Percentiles rank a stretch among this genome's conserved stretches.
phyloP scores from a whole-genome alignment of 2,329 filamentous ascomycete genomes.

The Orbilia javanica region DNA sequence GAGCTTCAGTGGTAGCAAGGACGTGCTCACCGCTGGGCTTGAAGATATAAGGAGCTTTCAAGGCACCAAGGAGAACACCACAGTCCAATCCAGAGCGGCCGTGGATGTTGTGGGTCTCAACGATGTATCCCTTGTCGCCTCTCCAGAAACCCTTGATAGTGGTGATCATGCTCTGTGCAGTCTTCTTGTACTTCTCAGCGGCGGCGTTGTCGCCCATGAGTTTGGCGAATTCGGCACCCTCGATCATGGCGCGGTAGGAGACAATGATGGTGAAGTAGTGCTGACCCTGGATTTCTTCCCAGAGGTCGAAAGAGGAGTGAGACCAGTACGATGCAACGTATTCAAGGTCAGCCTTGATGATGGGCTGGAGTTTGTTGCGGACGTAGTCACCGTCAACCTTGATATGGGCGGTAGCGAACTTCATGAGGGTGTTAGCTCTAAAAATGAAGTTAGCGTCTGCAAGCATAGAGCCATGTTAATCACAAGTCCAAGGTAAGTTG shows the following conservation, averaged over 20 bases:
- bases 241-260: slow-evolving; percentile 74
- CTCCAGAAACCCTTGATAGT: slow-evolving; percentile 82
- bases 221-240: slow-evolving; percentile 75
- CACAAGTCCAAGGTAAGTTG: not conserved
- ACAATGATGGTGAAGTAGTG: slow-evolving; percentile 83
- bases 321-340: slow-evolving; percentile 67
- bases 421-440: slow-evolving; percentile 65
- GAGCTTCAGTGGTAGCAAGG: slow-evolving; percentile 80
- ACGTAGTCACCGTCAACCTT: slow-evolving; percentile 62
- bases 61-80: slow-evolving; percentile 76
- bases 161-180: slow-evolving; percentile 78
- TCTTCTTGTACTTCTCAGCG: slow-evolving; percentile 69
- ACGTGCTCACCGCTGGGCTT: slow-evolving; percentile 79
- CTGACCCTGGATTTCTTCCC: slow-evolving; percentile 67
- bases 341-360: slow-evolving; percentile 67
- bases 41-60: slow-evolving; percentile 79
- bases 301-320: slow-evolving; percentile 66
- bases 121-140: slow-evolving; percentile 71
- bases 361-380: slow-evolving; percentile 63
- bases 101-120: slow-evolving; percentile 76
- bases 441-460: not conserved
- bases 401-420: slow-evolving; percentile 66
- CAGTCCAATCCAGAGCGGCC: slow-evolving; percentile 78
- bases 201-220: slow-evolving; percentile 73
- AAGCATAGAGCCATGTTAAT: too few species aligned